Evolutionary conservation across 805 yeast species (phyloP), one percentile per base, ranked within the genome.

Genomic region (Wickerhamia fluorescens): DNA sequence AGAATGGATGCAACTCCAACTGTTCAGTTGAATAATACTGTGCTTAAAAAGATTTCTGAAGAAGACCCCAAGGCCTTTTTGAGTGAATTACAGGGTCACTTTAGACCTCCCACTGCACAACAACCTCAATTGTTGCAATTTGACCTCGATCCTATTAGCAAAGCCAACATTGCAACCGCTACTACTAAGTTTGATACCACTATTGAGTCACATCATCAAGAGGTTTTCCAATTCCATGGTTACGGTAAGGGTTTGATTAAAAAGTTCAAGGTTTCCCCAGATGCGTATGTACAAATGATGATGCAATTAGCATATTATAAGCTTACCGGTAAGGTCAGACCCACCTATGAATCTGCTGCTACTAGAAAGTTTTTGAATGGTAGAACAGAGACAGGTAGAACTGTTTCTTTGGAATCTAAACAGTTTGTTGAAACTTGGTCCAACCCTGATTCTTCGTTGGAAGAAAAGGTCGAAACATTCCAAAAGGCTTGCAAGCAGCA

Each of bases 1-100:
- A 82, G 75, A 66, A 89, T 89, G 97, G 98, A 89, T 57, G 98
- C 97, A 38, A 85, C 96, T 7, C 95, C 96, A 50, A 89, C 95
- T 17, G 75, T 85, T 47, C 77, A 86, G 40, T 62, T 89, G 61
- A 89, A 89, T 56, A 86, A 86, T 58, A 77, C 67, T 48, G 67
- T 89, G 22, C 67, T 76, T 39, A 67, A 67, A 30, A 70, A 74
- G 42, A 57, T 88, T 33, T 37, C 54, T 33, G 68, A 72, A 47
- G 52, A 73, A 47, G 59, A 73, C 32, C 61, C 67, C 1, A 36
- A 37, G 9, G 41, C 34, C 4, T 48, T 64, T 13, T 23, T 61
- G 34, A 30, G 40, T 12, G 58, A 56, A 31, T 37, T 61, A 25
- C 34, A 46, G 11, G 24, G 44, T 9, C 35, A 42, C 19, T 27